A percentile compares a stretch with the other conserved stretches of the same genome.
These are phyloP conservation scores for Phytophthora parvispora DNA, from an alignment of 352 stramenopile species.

Conservation along the genomic window DNA sequence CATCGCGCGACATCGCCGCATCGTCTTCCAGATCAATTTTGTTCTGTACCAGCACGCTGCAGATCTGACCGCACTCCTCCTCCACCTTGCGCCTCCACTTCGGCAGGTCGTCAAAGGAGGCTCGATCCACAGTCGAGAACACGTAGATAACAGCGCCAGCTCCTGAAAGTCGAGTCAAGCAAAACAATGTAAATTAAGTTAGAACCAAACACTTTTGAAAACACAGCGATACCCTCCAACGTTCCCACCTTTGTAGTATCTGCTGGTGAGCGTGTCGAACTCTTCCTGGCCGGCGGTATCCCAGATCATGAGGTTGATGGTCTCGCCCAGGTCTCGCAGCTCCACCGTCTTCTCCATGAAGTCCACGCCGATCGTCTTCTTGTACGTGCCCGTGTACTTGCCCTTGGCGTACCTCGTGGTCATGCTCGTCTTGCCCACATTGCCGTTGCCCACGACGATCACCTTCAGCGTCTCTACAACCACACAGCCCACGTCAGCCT, in stretches of 20 bases:
- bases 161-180: constrained; percentile 25
- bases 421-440: constrained; percentile 89
- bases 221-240: too few species aligned
- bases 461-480: constrained; percentile 81
- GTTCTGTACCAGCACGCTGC: constrained; percentile 80
- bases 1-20: constrained; percentile 62
- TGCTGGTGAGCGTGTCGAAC: constrained; percentile 82
- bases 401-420: constrained; percentile 84
- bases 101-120: constrained; percentile 75
- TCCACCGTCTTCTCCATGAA: constrained; percentile 88
- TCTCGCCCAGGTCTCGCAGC: constrained; percentile 67
- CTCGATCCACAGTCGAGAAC: constrained; percentile 79
- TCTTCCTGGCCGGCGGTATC: constrained; percentile 86
- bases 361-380: constrained; percentile 88
- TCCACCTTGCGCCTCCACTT: constrained; percentile 82
- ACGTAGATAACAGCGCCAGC: constrained; percentile 80
- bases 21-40: constrained; percentile 81
- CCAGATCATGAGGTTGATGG: constrained; percentile 86
- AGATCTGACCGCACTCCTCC: constrained; percentile 73
- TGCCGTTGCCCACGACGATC: constrained; percentile 87
- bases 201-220: too few species aligned
- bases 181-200: neutral
- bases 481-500: constrained; percentile 1
- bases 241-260: constrained; percentile 75
- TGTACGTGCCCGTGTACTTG: constrained; percentile 85